Conservation (phyloP, 1,139 yeast species). For the Lizanozyma gosingica region DNA sequence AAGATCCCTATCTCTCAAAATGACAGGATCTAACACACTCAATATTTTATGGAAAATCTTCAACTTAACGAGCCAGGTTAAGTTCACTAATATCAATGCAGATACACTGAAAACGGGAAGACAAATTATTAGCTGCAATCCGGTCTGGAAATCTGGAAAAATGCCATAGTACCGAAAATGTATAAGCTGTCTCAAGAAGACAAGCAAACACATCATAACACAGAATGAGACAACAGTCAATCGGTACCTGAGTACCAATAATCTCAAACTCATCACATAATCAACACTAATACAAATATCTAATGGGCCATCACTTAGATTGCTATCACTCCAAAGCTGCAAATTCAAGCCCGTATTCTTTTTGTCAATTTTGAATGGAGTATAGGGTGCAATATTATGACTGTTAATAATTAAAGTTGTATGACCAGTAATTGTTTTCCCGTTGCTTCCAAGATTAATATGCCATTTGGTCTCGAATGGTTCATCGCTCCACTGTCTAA, state of each 20-base stretch:
- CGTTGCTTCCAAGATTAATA: constrained; percentile 31
- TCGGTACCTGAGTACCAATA: constrained; percentile 55
- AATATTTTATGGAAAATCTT: constrained; percentile 14
- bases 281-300: constrained; percentile 31
- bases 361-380: constrained; percentile 38
- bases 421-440: too few relatives aligned
- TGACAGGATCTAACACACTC: constrained; percentile 49
- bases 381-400: constrained; percentile 76
- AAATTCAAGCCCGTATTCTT: constrained; percentile 21
- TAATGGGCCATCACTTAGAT: constrained; percentile 15
- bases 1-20: constrained; percentile 21
- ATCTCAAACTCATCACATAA: constrained; percentile 36
- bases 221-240: constrained; percentile 54
- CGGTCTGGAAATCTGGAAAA: constrained; percentile 37
- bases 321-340: constrained; percentile 35
- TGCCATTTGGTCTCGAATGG: constrained; percentile 78
- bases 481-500: constrained; percentile 59
- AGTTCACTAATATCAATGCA: neutral
- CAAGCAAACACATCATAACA: constrained; percentile 35
- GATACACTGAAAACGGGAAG: constrained; percentile 6
- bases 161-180: constrained; percentile 25
- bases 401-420: constrained; percentile 31
- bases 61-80: constrained; percentile 7
- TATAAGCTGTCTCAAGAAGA: constrained; percentile 38
- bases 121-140: constrained; percentile 18